Base-by-base conservation (phyloP, 2,329 filamentous ascomycete species). In the Bipolaris bicolor region DNA sequence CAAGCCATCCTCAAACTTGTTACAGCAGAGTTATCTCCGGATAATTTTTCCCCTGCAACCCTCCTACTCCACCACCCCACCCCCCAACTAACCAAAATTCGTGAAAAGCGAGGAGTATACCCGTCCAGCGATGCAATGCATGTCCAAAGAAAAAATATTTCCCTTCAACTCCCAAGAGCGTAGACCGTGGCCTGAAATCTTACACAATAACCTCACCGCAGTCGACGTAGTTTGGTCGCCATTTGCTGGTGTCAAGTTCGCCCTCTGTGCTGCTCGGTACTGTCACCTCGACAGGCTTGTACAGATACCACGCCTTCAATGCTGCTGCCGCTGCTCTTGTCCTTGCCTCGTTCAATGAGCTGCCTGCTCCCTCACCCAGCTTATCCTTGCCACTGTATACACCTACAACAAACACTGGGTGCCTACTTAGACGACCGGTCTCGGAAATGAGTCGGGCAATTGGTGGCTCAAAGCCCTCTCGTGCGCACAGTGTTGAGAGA, bases 241-340 rank as follows among this genome's bases (percentile, higher is more conserved):
- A 87, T 24, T 70, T 70, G 56, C 69, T 77, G 26, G 68, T 66
- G 46, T 74, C 71, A 20, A 70, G 65, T 43, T 69, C 67, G 9
- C 73, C 70, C 36, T 73, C 76, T 61, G 73, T 80, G 60, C 82
- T 81, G 63, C 81, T 84, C 24, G 84, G 84, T 52, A 84, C 71
- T 31, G 79, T 78, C 6, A 80, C 76, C 22, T 81, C 75, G 33
- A 84, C 72, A 1, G 95, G 94, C 75, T 88, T 93, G 81, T 99
- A 99, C 51, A 99, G 82, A 78, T 99, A 99, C 95, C 95, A 99
- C 5, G 89, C 84, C 83, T 97, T 96, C 72, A 99, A 82, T 16
- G 92, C 88, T 62, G 90, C 88, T 70, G 96, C 93, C 36, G 91
- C 87, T 18, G 95, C 95, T 75, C 91, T 86, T 62, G 86, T 83